Base-by-base conservation (phyloP, 225 moss, liverwort and hornwort genomes). In the Marchantia polymorpha region DNA sequence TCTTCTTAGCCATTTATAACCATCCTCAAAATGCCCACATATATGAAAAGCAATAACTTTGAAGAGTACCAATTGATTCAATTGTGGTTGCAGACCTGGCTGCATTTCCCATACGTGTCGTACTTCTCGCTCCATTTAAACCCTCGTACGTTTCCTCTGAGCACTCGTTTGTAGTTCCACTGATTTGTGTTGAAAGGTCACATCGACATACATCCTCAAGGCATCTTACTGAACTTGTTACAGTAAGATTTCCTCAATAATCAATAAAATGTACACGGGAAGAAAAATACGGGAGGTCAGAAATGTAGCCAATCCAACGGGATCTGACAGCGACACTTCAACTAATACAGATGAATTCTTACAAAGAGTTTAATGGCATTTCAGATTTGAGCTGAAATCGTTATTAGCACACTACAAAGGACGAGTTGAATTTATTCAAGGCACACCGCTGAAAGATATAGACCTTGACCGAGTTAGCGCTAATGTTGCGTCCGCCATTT, bases 391-490 rank as follows among this genome's bases (percentile, higher is more conserved):
- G 80, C 82, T 97, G 83, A 97, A 97, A 90, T 84, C 92, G 10
- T 75, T 97, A 66, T 82, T 97, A 82, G 89, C 91, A 85, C 88
- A 88, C 77, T 94, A 94, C 60, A 92, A 82, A 81, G 69, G 84
- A 59, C 88, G 82, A 67, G 96, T 93, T 65, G 93, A 94, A 76
- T 97, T 97, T 77, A 97, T 97, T 80, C 89, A 97, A 83, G 96
- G 94, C 60, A 88, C 88, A 64, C 93, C 96, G 6, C 81, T 93
- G 46, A 94, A 92, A 76, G 94, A 94, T 58, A 93, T 91, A 27
- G 96, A 97, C 84, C 94, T 97, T 39, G 96, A 97, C 69, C 94
- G 96, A 50, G 96, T 97, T 26, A 92, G 96, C 90, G 94, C 94
- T 54, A 92, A 93, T 79, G 91, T 92, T 64, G 92, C 96, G 53